Conservation (phyloP, 78 protist genomes). For the Protostelium mycophagum region DNA sequence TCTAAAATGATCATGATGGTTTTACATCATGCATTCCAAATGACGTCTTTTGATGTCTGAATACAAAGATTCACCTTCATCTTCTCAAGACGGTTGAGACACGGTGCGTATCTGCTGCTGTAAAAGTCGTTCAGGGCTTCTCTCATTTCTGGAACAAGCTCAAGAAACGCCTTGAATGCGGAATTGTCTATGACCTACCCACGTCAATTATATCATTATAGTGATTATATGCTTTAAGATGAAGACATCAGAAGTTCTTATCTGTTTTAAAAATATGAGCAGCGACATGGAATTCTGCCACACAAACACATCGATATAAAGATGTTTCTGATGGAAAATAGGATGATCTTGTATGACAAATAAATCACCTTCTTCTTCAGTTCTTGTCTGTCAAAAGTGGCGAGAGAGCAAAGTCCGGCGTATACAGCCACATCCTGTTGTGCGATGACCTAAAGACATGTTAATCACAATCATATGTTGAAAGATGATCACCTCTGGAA, state of each 20-base stretch:
- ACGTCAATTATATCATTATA: too few species aligned
- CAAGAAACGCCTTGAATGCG: conserved; percentile 65
- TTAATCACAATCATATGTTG: not conserved
- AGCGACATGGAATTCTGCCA: too few species aligned
- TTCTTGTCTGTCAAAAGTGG: conserved; percentile 78
- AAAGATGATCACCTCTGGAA: conserved; percentile 21
- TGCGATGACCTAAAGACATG: conserved; percentile 23
- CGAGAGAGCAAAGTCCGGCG: conserved; percentile 85
- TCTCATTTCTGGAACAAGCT: conserved; percentile 68
- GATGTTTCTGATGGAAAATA: too few species aligned
- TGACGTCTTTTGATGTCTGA: too few species aligned
- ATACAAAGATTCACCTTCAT: conserved; percentile 12
- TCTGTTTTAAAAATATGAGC: too few species aligned
- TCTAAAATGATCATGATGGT: too few species aligned
- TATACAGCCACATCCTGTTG: conserved; percentile 76
- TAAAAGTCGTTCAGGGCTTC: conserved; percentile 59
- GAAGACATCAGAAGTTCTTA: too few species aligned
- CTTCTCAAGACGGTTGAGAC: conserved; percentile 58
- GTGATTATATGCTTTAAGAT: too few species aligned
- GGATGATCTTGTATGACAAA: too few species aligned
- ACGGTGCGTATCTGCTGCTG: conserved; percentile 50
- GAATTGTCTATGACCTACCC: conserved; percentile 23
- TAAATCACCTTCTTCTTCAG: conserved; percentile 29
- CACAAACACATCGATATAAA: too few species aligned
- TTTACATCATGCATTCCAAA: too few species aligned